These are phyloP conservation scores for Earliella scabrosa DNA, from an alignment of 1,284 basidiomycete species.

Conservation along the genomic window DNA sequence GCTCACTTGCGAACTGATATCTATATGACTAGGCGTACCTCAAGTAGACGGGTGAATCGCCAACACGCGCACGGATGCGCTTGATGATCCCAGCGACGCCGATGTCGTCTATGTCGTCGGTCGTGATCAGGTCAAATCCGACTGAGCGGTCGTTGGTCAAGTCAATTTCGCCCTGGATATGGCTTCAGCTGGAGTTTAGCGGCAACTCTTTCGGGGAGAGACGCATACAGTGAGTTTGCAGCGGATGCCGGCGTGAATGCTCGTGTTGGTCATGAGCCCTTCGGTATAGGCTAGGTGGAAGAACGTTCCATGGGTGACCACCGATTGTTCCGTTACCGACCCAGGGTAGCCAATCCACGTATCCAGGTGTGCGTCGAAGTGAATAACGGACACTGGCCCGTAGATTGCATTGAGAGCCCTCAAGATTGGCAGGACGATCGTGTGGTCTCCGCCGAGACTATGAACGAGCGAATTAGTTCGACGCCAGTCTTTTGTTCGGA, in stretches of 20 bases:
- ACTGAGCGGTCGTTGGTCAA: slow-evolving; percentile 64
- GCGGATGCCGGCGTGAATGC: slow-evolving; percentile 79
- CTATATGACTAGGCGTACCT: slow-evolving; percentile 46
- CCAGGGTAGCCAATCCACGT: slow-evolving; percentile 66
- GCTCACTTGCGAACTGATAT: not conserved
- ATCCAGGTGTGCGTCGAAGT: slow-evolving; percentile 81
- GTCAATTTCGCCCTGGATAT: slow-evolving; percentile 57
- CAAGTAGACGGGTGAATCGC: slow-evolving; percentile 74
- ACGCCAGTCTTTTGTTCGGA: not conserved
- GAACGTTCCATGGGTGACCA: slow-evolving; percentile 78
- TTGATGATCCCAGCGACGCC: slow-evolving; percentile 65
- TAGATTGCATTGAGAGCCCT: slow-evolving; percentile 74
- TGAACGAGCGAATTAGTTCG: not conserved
- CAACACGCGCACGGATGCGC: slow-evolving; percentile 66
- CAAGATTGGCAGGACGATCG: slow-evolving; percentile 78
- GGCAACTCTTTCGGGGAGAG: not conserved
- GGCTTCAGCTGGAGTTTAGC: not conserved
- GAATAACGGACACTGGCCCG: slow-evolving; percentile 79
- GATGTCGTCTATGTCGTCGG: slow-evolving; percentile 78
- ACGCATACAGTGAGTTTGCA: slow-evolving; percentile 65
- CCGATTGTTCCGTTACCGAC: slow-evolving; percentile 58
- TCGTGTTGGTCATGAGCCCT: slow-evolving; percentile 71
- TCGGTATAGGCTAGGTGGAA: slow-evolving; percentile 77
- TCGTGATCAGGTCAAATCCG: slow-evolving; percentile 72
- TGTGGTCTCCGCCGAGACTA: slow-evolving; percentile 81